These are phyloP conservation scores for Lignosus rhinocerotis DNA, from an alignment of 1,284 basidiomycete genomes.

Conservation along the genomic window DNA sequence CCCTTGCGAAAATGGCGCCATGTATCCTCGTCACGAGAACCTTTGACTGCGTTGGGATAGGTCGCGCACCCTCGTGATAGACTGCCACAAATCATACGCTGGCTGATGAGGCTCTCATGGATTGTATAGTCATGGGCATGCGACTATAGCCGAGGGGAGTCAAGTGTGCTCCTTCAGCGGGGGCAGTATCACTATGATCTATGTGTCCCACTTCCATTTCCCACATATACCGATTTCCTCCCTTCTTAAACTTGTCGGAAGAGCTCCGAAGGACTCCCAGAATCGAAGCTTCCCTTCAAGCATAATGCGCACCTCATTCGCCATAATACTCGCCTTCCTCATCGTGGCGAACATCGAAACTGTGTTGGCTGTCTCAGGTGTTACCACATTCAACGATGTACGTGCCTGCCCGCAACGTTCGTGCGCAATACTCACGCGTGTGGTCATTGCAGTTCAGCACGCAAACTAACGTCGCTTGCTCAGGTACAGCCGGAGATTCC, in stretches of 20 bases:
- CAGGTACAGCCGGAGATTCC: conserved; percentile 21
- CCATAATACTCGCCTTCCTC: neutral
- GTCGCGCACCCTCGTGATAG: neutral
- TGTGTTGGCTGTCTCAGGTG: conserved; percentile 20
- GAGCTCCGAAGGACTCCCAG: no score
- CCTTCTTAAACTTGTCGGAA: neutral
- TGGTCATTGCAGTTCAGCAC: conserved; percentile 26
- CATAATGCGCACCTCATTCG: neutral
- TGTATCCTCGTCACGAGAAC: neutral
- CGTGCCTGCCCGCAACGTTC: conserved; percentile 23
- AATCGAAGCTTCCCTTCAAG: neutral
- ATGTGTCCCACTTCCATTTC: neutral
- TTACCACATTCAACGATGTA: conserved; percentile 38
- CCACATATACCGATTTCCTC: neutral
- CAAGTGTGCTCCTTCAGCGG: neutral
- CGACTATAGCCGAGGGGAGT: neutral
- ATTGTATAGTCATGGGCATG: neutral
- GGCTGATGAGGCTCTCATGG: neutral
- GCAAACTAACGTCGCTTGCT: conserved; percentile 33
- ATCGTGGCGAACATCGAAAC: conserved; percentile 6
- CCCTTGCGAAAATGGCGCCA: neutral
- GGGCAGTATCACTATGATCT: neutral
- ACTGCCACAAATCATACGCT: neutral
- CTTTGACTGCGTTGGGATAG: neutral
- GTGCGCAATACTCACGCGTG: neutral